These are phyloP conservation scores for Colletotrichum lupini DNA, from an alignment of 2,329 filamentous ascomycete genomes.

Conservation along the genomic window DNA sequence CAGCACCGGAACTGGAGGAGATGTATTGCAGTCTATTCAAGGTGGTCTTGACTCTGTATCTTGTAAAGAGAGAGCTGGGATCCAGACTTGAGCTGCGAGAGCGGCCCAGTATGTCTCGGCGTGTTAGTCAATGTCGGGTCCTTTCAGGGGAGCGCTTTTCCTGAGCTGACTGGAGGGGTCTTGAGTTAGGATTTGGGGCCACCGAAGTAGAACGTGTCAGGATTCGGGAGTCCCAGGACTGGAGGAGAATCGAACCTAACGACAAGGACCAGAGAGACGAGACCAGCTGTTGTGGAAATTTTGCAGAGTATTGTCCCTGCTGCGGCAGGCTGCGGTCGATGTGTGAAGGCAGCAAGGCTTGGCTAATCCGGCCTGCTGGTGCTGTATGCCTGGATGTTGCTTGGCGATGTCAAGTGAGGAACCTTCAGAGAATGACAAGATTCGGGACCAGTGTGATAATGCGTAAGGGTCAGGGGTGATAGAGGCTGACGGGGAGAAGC, in stretches of 20 bases:
- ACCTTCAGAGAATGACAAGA: slow-evolving; percentile 1
- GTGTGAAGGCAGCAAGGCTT: neutral
- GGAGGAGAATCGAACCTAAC: neutral
- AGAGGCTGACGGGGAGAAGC: neutral
- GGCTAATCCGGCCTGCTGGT: slow-evolving; percentile 4
- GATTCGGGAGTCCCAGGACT: no score
- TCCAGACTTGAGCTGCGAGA: slow-evolving; percentile 20
- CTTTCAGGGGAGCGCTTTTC: neutral
- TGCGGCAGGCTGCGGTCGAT: neutral
- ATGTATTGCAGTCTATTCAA: neutral
- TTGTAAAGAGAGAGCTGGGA: neutral
- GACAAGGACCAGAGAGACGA: neutral
- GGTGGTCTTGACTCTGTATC: neutral
- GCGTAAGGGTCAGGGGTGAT: neutral
- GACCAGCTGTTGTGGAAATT: neutral
- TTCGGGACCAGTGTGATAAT: neutral
- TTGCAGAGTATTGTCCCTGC: no score
- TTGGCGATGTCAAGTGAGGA: neutral
- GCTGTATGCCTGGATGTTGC: neutral
- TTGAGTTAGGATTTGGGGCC: neutral
- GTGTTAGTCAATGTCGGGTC: neutral
- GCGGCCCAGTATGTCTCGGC: slow-evolving; percentile 6
- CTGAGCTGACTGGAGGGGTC: neutral
- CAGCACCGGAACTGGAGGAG: neutral
- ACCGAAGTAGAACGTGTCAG: neutral